Conservation (phyloP, 2,329 filamentous ascomycete genomes). For the Bertia moriformis region DNA sequence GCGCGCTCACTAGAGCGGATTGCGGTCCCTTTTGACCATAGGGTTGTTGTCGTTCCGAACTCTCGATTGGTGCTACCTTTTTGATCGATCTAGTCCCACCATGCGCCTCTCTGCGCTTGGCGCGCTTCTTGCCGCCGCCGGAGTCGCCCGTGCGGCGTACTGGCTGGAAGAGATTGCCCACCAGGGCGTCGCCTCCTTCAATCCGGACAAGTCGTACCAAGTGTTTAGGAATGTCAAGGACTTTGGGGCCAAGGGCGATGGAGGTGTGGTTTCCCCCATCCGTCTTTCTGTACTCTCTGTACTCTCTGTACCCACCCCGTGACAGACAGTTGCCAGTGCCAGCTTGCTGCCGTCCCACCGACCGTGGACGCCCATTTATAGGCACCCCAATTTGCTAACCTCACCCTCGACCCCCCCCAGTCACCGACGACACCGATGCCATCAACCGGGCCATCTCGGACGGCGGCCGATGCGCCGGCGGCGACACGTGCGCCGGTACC, state of each 20-base stretch:
- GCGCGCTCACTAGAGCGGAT: too few species aligned
- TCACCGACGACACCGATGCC: slow-evolving; percentile 38
- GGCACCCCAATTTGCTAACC: slow-evolving; percentile 37
- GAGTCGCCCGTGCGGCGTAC: slow-evolving; percentile 6
- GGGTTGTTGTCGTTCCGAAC: too few species aligned
- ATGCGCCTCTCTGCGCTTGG: neutral
- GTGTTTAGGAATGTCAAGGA: slow-evolving; percentile 32
- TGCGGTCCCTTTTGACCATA: too few species aligned
- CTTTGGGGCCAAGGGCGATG: slow-evolving; percentile 19
- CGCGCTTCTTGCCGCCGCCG: neutral
- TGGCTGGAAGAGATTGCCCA: slow-evolving; percentile 12
- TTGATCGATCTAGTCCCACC: neutral
- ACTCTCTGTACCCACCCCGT: too few species aligned
- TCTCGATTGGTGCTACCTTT: neutral
- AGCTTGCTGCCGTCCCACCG: too few species aligned
- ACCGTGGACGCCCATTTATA: slow-evolving; percentile 29
- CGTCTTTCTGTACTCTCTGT: too few species aligned
- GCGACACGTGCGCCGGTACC: slow-evolving; percentile 17
- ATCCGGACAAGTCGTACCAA: slow-evolving; percentile 21
- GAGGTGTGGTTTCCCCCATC: slow-evolving; percentile 9
- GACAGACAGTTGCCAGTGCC: too few species aligned
- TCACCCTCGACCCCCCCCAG: slow-evolving; percentile 29
- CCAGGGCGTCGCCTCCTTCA: slow-evolving; percentile 30
- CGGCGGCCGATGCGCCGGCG: slow-evolving; percentile 24
- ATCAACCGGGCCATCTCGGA: slow-evolving; percentile 30